Conservation (phyloP, 257 asterid genomes). For the Solanum gracilifrons region DNA sequence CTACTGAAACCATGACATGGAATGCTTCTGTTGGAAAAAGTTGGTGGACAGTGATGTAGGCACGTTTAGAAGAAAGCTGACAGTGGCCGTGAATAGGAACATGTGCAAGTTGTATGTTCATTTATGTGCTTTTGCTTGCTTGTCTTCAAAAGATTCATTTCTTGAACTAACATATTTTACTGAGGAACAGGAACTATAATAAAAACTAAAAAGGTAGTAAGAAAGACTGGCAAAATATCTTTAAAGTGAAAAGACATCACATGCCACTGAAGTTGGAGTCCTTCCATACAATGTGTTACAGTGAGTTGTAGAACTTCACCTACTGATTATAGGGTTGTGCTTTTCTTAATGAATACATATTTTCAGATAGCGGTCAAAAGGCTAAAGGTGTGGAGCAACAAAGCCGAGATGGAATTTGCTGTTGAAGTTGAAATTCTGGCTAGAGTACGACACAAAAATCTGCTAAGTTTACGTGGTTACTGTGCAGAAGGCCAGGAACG, state of each 20-base stretch:
- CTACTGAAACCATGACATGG: not conserved
- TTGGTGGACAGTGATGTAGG: not conserved
- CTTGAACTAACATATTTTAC: not conserved
- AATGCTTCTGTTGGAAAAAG: not conserved
- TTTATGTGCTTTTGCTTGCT: not conserved
- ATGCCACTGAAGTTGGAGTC: not conserved
- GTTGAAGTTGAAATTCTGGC: slow-evolving; percentile 88
- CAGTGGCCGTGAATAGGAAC: not conserved
- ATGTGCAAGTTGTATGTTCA: not conserved
- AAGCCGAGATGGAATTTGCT: slow-evolving; percentile 83
- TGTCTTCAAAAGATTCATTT: not conserved
- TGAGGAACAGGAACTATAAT: not conserved
- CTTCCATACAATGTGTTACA: not conserved
- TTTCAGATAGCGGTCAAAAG: slow-evolving; percentile 88
- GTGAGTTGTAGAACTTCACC: not conserved
- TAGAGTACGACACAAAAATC: slow-evolving; percentile 73
- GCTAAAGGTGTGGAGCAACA: slow-evolving; percentile 80
- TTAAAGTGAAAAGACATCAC: not conserved
- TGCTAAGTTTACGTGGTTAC: slow-evolving; percentile 75
- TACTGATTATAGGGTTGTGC: not conserved
- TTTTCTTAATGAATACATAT: not conserved
- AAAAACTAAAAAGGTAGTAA: not conserved
- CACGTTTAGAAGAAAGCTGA: not conserved
- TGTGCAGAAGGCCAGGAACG: slow-evolving; percentile 97
- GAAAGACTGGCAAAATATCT: not conserved